Base-by-base conservation (phyloP, 192 early-diverging fungal genomes). In the Coemansia sp. region DNA sequence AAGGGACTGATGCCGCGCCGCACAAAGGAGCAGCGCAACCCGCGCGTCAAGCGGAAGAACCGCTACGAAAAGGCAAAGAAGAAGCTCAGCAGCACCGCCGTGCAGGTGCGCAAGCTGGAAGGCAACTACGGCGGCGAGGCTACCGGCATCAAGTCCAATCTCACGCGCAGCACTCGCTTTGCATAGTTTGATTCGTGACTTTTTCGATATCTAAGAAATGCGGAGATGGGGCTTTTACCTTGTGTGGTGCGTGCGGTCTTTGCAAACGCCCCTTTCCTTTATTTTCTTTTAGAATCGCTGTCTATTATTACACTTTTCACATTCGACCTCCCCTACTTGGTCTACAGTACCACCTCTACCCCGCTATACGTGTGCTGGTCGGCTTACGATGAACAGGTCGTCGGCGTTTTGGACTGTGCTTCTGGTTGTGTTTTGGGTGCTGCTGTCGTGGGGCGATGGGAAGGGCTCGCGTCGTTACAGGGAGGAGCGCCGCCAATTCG, bases 1-100 rank as follows among this genome's bases (percentile, higher is more conserved):
- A 91, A 93, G 83, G 97, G 97, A 57, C 85, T 98, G 50, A 92
- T 90, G 29, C 95, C 94, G 33, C 84, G 86, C 54, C 91, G 97
- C 58, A 89, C 88, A 72, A 95, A 96, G 87, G 91, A 93, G 47
- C 82, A 92, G 67, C 88, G 94, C 72, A 98, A 98, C 79, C 87
- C 94, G 55, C 88, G 97, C 73, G 94, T 98, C 70, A 95, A 95
- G 84, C 87, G 91, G 59, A 83, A 92, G 23, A 86, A 86, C 67
- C 91, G 90, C 81, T 98, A 85, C 83, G 95, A 93, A 65, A 84
- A 87, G 76, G 91, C 91, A 41, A 83, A 87, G 78, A 98, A 97
- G 88, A 94, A 92, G 68, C 82, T 98, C 67, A 84, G 84, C 59
- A 91, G 87, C 58, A 75, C 91, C 73, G 86, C 85, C 68, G 74